These are phyloP conservation scores for Kurtzmaniella natalensis DNA, from an alignment of 1,139 yeast species.

Conservation along the genomic window DNA sequence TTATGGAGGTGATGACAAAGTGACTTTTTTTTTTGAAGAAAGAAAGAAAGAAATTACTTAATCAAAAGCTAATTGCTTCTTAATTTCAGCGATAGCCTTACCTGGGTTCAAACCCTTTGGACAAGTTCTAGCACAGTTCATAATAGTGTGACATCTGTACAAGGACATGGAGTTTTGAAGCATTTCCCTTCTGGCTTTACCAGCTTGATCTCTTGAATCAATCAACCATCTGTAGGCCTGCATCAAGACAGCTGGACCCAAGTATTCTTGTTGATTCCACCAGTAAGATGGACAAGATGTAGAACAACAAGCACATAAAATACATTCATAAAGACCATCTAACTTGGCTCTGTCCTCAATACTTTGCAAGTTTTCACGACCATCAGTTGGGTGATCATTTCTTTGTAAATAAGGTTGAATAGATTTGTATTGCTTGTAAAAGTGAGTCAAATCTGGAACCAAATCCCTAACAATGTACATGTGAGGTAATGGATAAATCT, in stretches of 20 bases:
- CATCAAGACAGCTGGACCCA: slow-evolving; percentile 98
- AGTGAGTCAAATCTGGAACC: slow-evolving; percentile 96
- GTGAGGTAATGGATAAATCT: slow-evolving; percentile 96
- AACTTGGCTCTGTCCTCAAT: slow-evolving; percentile 93
- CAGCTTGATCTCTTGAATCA: slow-evolving; percentile 94
- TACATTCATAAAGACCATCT: slow-evolving; percentile 97
- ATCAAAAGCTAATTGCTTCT: slow-evolving; percentile 85
- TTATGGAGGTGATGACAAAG: too few species aligned
- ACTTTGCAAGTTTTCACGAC: slow-evolving; percentile 89
- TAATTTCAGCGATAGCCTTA: slow-evolving; percentile 93
- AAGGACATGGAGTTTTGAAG: slow-evolving; percentile 95
- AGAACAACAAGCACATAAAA: slow-evolving; percentile 97
- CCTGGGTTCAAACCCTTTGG: slow-evolving; percentile 99
- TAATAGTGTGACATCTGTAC: slow-evolving; percentile 98
- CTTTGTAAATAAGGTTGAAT: slow-evolving; percentile 96
- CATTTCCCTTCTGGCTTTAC: slow-evolving; percentile 76
- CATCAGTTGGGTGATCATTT: slow-evolving; percentile 75
- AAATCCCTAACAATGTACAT: slow-evolving; percentile 96
- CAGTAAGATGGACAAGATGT: slow-evolving; percentile 99
- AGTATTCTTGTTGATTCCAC: slow-evolving; percentile 99
- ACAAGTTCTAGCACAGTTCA: slow-evolving; percentile 98
- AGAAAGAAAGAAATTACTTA: too few species aligned
- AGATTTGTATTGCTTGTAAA: slow-evolving; percentile 97
- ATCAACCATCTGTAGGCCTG: slow-evolving; percentile 99
- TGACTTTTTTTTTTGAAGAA: too few species aligned